A percentile compares a stretch with the other conserved stretches of the same genome.
Evolutionary conservation across 768 basidiomycete genomes (phyloP).

Genomic region (Lactarius hengduanensis): DNA sequence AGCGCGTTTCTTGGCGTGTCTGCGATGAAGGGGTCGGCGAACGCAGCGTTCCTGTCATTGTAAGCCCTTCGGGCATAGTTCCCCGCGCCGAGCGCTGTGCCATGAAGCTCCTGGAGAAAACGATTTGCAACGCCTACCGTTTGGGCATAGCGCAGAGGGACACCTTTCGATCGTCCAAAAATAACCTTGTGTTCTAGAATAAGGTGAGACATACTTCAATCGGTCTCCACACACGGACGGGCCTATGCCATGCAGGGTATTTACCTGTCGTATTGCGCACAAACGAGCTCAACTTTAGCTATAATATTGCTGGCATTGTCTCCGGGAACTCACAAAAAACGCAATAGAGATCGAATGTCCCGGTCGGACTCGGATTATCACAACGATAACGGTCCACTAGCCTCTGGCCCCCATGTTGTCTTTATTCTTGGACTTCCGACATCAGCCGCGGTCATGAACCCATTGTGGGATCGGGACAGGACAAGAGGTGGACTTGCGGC

Average conservation of each 20-base stretch:
- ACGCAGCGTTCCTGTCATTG: neutral
- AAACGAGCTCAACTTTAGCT: neutral
- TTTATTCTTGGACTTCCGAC: neutral
- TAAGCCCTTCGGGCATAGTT: neutral
- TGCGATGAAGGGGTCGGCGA: neutral
- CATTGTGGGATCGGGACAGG: neutral
- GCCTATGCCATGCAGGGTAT: neutral
- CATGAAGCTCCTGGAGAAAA: neutral
- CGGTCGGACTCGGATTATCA: neutral
- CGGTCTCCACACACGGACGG: neutral
- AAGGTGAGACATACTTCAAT: neutral
- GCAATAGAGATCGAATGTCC: neutral
- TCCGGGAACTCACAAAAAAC: neutral
- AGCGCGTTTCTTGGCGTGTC: neutral
- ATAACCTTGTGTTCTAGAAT: neutral
- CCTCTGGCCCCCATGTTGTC: neutral
- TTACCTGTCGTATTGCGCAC: neutral
- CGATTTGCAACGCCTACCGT: neutral
- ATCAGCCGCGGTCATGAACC: neutral
- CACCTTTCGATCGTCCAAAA: neutral
- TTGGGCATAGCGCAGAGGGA: neutral
- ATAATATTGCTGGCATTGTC: neutral
- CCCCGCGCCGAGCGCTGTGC: neutral
- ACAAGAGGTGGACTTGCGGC: neutral
- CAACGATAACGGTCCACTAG: neutral